Percentiles rank a stretch among this genome's conserved stretches.
phyloP scores from a whole-genome alignment of 495 filamentous ascomycete species.

The Penicillium pulvis region DNA sequence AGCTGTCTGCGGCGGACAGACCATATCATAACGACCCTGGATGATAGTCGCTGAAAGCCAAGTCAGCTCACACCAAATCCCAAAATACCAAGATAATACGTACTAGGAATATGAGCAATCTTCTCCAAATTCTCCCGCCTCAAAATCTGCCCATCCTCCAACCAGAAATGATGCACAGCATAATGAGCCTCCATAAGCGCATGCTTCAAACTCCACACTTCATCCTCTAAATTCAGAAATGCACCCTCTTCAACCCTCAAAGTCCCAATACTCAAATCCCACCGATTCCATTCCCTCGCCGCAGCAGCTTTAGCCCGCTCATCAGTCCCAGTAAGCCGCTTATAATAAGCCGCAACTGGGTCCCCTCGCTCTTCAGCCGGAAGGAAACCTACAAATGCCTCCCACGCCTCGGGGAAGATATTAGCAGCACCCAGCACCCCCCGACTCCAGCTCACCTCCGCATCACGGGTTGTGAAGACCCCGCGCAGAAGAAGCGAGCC shows the following conservation, averaged over 20 bases:
- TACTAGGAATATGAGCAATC: constrained; percentile 44
- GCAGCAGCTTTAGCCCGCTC: constrained; percentile 9
- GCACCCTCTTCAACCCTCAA: constrained; percentile 24
- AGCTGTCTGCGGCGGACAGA: constrained; percentile 43
- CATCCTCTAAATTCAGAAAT: constrained; percentile 31
- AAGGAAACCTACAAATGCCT: constrained; percentile 35
- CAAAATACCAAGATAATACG: neutral
- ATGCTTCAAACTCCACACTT: constrained; percentile 38
- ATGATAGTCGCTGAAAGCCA: constrained; percentile 32
- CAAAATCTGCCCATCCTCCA: constrained; percentile 42
- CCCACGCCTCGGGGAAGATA: constrained; percentile 46
- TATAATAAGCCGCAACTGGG: constrained; percentile 36
- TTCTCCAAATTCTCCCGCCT: constrained; percentile 32
- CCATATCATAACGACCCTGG: constrained; percentile 47
- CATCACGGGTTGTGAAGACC: constrained; percentile 37
- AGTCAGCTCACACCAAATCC: neutral
- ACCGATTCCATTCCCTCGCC: constrained; percentile 36
- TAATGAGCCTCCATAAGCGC: constrained; percentile 44
- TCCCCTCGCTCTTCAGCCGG: constrained; percentile 34
- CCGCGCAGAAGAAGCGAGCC: constrained; percentile 40
- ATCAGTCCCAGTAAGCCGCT: constrained; percentile 23
- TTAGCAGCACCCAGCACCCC: constrained; percentile 22
- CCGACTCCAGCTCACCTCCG: constrained; percentile 35
- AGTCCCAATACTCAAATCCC: constrained; percentile 37
- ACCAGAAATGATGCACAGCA: constrained; percentile 38